Evolutionary conservation across 257 asterid genomes (phyloP).

Genomic region (Scutellaria baicalensis): DNA sequence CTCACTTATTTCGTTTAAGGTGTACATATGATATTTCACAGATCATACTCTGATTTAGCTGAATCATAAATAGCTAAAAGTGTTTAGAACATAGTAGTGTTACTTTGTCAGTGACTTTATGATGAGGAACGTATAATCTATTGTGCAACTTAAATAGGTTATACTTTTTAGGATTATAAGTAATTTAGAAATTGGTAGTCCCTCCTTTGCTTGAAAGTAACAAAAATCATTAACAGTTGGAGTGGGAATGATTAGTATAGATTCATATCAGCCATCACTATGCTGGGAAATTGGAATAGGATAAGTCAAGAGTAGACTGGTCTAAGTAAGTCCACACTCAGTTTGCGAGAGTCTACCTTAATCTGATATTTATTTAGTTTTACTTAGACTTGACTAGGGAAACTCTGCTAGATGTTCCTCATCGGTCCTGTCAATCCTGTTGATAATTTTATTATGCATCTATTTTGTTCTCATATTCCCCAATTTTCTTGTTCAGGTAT

Average conservation of each 20-base stretch:
- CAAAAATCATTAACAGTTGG: background rate
- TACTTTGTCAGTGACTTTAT: background rate
- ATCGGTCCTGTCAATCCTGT: no score
- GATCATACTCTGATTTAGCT: background rate
- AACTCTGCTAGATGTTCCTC: background rate
- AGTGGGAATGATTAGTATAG: background rate
- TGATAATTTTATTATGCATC: background rate
- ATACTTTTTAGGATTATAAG: background rate
- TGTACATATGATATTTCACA: background rate
- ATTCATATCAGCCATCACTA: background rate
- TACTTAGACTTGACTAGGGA: background rate
- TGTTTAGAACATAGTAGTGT: background rate
- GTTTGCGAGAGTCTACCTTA: background rate
- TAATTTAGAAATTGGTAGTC: background rate
- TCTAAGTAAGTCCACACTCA: background rate
- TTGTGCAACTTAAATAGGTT: background rate
- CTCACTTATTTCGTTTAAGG: background rate
- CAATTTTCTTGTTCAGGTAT: constrained; percentile 49
- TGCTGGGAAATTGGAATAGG: background rate
- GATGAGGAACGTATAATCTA: background rate
- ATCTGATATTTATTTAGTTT: background rate
- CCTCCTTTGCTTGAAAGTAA: background rate
- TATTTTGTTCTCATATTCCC: background rate
- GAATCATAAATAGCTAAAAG: background rate
- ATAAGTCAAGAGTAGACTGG: background rate